phyloP scores from a whole-genome alignment of 1,284 basidiomycete genomes.

The Microstroma glucosiphilum region DNA sequence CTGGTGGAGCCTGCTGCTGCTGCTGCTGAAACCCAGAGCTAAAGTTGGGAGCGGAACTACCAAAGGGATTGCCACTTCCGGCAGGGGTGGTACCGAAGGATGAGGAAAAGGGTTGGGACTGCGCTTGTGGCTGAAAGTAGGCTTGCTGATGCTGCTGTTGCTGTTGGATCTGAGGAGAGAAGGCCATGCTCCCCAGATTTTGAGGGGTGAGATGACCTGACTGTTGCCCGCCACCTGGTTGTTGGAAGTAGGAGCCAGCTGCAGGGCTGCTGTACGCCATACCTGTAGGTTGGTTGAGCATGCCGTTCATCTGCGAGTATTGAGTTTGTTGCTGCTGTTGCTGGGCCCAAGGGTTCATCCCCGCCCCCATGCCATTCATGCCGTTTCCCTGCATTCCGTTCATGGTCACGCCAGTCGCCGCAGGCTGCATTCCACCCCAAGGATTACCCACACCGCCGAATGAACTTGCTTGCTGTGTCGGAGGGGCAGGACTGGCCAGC shows the following conservation, averaged over 20 bases:
- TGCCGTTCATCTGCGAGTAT: neutral
- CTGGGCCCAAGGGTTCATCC: neutral
- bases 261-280: too few relatives aligned
- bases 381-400: neutral
- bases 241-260: neutral
- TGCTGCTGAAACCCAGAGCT: neutral
- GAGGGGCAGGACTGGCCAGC: neutral
- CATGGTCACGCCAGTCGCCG: neutral
- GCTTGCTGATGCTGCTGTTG: neutral
- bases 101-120: neutral
- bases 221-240: neutral
- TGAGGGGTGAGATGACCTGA: neutral
- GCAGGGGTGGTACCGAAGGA: neutral
- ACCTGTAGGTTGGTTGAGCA: neutral
- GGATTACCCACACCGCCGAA: neutral
- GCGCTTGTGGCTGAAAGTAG: neutral
- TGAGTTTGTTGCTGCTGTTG: neutral
- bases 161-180: neutral
- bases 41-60: neutral
- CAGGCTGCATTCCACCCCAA: neutral
- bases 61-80: neutral
- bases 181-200: slow-evolving; percentile 4
- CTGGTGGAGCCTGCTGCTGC: neutral
- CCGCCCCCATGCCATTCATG: neutral
- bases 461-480: neutral